phyloP scores from a whole-genome alignment of 257 asterid species.

The Nemophila menziesii region DNA sequence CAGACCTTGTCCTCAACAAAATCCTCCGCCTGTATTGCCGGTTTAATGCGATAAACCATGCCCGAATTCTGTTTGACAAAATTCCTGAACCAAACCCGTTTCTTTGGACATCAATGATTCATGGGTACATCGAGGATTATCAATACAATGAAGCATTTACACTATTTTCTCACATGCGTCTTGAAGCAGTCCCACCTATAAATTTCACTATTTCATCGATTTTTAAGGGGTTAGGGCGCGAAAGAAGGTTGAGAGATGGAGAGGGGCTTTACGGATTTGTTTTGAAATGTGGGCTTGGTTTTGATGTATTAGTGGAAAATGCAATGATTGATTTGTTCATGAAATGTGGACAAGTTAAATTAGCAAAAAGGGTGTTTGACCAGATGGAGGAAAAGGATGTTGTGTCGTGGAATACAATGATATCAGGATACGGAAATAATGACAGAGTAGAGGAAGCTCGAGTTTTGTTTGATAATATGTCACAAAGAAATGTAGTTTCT shows the following conservation, averaged over 20 bases:
- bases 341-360: constrained; percentile 12
- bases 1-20: constrained; percentile 7
- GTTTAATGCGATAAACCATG: not conserved
- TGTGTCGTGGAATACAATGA: constrained; percentile 16
- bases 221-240: constrained; percentile 14
- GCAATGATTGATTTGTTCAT: constrained; percentile 9
- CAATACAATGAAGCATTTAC: constrained; percentile 13
- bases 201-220: constrained; percentile 13
- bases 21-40: not conserved
- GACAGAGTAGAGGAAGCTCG: constrained; percentile 7
- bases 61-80: constrained; percentile 14
- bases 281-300: constrained; percentile 4
- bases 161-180: constrained; percentile 5
- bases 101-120: constrained; percentile 13
- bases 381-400: constrained; percentile 17
- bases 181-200: constrained; percentile 3
- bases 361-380: constrained; percentile 9
- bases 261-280: constrained; percentile 13
- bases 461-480: constrained; percentile 6
- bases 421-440: constrained; percentile 5
- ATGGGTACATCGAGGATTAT: constrained; percentile 15
- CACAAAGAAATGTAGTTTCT: constrained; percentile 9
- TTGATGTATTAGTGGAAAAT: constrained; percentile 16
- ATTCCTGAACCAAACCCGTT: constrained; percentile 12
- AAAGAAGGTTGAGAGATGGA: constrained; percentile 10